Conservation (phyloP, 2,329 filamentous ascomycete species). For the Botrytis porri region DNA sequence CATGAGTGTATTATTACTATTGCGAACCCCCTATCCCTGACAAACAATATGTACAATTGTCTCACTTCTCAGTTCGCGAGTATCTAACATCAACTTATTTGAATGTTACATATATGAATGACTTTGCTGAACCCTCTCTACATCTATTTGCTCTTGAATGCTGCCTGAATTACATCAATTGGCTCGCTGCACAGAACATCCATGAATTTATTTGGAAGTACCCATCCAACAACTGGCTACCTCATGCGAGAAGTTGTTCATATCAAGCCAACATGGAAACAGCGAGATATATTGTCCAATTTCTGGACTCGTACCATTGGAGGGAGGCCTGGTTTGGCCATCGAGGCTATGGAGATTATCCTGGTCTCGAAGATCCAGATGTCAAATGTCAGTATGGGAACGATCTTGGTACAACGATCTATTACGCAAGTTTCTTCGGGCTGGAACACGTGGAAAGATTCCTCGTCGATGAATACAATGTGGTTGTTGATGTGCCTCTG, state of each 20-base stretch:
- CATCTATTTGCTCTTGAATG: background rate
- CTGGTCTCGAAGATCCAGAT: rapidly evolving
- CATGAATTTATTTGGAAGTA: background rate
- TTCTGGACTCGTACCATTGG: background rate
- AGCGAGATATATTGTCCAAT: background rate
- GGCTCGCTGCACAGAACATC: too few species aligned
- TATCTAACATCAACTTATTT: background rate
- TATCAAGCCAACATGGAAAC: background rate
- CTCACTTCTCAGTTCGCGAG: background rate
- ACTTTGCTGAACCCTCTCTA: background rate
- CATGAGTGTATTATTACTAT: too few species aligned
- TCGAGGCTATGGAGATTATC: rapidly evolving
- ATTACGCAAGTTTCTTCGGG: background rate
- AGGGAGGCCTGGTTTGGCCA: background rate
- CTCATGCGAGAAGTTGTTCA: background rate
- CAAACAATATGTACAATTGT: background rate
- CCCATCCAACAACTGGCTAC: background rate
- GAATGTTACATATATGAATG: background rate
- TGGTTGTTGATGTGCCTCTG: background rate
- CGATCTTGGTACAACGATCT: background rate
- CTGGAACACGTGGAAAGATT: background rate
- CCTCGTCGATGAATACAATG: background rate
- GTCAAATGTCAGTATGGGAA: background rate
- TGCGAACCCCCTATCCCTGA: background rate
- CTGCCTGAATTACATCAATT: slow-evolving; percentile 1